Conservation (phyloP, 2,329 filamentous ascomycete species). For the Sclerotinia sclerotiorum region DNA sequence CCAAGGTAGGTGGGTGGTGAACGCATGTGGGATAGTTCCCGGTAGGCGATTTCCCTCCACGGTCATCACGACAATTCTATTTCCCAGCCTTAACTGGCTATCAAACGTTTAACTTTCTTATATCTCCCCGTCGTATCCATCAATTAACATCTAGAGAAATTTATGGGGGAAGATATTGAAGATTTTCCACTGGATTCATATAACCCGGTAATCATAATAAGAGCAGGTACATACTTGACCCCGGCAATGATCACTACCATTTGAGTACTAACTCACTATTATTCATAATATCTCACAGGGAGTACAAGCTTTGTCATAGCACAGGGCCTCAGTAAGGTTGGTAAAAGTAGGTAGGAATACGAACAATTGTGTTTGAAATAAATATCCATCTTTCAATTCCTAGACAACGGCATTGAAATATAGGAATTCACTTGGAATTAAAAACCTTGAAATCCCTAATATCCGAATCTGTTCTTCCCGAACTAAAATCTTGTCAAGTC, state of each 20-base stretch:
- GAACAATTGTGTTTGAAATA: slow-evolving; percentile 34
- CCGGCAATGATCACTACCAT: background rate
- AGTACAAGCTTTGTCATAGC: slow-evolving; percentile 46
- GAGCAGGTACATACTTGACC: slow-evolving; percentile 29
- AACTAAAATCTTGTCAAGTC: slow-evolving; percentile 38
- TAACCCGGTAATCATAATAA: slow-evolving; percentile 31
- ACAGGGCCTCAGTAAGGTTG: slow-evolving; percentile 45
- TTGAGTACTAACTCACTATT: background rate
- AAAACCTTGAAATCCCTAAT: slow-evolving; percentile 40
- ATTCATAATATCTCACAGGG: slow-evolving; percentile 35
- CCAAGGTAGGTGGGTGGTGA: background rate
- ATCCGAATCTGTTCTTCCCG: slow-evolving; percentile 34
- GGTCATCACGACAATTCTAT: background rate
- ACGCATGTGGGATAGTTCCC: background rate
- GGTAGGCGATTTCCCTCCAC: background rate
- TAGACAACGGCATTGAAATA: slow-evolving; percentile 43
- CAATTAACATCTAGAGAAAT: background rate
- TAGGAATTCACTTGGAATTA: slow-evolving; percentile 42
- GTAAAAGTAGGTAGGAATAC: slow-evolving; percentile 27
- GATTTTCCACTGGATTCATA: background rate
- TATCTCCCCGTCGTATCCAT: background rate
- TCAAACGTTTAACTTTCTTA: background rate
- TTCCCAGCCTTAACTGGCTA: background rate
- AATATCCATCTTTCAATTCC: slow-evolving; percentile 30
- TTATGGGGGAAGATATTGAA: background rate